phyloP scores from a whole-genome alignment of 371 early-diverging fungal species.

The Saksenaea vasiformis region DNA sequence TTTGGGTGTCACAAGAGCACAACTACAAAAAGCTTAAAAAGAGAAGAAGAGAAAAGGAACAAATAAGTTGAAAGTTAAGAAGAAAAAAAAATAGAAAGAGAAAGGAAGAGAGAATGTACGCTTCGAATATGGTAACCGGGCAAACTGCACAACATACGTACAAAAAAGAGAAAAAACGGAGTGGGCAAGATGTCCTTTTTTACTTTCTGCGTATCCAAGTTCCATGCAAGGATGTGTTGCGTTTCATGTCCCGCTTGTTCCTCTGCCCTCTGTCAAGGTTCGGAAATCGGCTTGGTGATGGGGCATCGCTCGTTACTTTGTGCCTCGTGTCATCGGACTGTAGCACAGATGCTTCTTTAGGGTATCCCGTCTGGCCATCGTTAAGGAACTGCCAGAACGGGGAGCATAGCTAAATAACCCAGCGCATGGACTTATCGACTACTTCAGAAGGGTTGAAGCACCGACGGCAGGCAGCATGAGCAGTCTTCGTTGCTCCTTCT shows the following conservation, averaged over 20 bases:
- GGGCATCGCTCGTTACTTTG: constrained; percentile 3
- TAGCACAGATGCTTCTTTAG: neutral
- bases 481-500: neutral
- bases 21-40: constrained; percentile 8
- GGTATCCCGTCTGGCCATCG: neutral
- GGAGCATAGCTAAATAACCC: neutral
- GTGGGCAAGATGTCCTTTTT: neutral
- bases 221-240: constrained; percentile 2
- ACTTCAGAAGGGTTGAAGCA: neutral
- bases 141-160: neutral
- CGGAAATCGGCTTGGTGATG: constrained; percentile 4
- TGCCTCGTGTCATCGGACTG: neutral
- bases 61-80: neutral
- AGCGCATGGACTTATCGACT: neutral
- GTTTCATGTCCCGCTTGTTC: constrained; percentile 2
- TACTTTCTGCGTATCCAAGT: neutral
- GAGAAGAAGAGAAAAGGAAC: neutral
- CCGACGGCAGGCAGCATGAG: neutral
- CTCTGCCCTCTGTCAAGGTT: constrained; percentile 2
- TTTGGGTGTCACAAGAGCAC: constrained; percentile 1
- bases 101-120: neutral
- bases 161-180: neutral
- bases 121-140: constrained; percentile 1
- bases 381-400: neutral
- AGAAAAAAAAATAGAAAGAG: neutral